phyloP scores from a whole-genome alignment of 2,329 filamentous ascomycete species.

The Dendrostoma leiphaemia region DNA sequence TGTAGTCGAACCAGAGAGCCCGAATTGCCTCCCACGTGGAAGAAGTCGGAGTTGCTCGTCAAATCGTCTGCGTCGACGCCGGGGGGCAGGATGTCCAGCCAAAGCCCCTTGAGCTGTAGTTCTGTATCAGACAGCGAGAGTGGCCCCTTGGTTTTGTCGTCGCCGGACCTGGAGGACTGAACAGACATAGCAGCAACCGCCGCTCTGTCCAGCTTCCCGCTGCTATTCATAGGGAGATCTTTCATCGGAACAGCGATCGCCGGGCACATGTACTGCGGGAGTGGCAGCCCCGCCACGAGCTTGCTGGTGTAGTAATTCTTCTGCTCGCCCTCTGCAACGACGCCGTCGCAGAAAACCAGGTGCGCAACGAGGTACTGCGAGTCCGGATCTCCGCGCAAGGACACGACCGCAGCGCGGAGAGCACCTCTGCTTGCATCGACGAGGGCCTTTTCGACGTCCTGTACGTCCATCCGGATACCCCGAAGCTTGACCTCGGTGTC shows the following conservation, averaged over 20 bases:
- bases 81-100: constrained; percentile 19
- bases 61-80: no score
- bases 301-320: neutral
- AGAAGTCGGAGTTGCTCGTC: constrained; percentile 43
- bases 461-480: constrained; percentile 29
- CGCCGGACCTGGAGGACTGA: no score
- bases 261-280: constrained; percentile 36
- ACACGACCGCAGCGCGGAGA: constrained; percentile 1
- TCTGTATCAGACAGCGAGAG: no score
- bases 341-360: constrained; percentile 6
- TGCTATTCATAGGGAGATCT: constrained; percentile 28
- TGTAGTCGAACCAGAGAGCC: constrained; percentile 38
- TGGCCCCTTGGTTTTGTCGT: no score
- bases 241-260: constrained; percentile 25
- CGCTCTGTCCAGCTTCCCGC: constrained; percentile 32
- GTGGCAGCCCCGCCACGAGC: constrained; percentile 9
- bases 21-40: constrained; percentile 40
- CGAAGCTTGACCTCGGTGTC: constrained; percentile 46
- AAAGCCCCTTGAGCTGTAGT: no score
- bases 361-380: constrained; percentile 3
- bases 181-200: constrained; percentile 26
- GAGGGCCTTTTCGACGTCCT: constrained; percentile 26
- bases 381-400: neutral
- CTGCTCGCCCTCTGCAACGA: neutral
- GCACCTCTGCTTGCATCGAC: neutral